Evolutionary conservation across 140 eudicot genomes (phyloP), one percentile per base, ranked within the genome.

Genomic region (Cichorium intybus): DNA sequence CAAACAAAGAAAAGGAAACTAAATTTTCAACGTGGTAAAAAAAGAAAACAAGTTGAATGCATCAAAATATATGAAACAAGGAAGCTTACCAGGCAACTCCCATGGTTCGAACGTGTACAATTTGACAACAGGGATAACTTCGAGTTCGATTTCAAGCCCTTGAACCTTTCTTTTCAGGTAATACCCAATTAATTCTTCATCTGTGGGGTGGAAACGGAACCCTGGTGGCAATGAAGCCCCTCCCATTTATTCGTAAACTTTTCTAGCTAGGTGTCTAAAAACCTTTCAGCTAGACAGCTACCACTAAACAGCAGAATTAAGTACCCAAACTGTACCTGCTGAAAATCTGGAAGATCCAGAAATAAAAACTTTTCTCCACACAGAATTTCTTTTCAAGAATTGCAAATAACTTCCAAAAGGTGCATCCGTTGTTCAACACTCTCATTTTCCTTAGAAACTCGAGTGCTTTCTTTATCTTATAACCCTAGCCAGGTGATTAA

Each of bases 51-150:
- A 0, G 1, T 71, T 48, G 70, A 9, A 17, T 51, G 53, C 62
- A 66, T 52, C 22, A 34, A 31, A 60, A 45, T 3, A 62, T 17
- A 31, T 47, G 33, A 31, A 31, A 35, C 16, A 14, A 0, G 1
- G 18, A 31, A 63, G 51, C 77, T 75, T 77, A 88, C 96, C 96
- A 71, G 96, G 95, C 56, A 88, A 78, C 53, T 88, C 96, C 96
- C 96, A 88, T 26, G 96, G 96, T 83, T 88, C 95, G 80, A 76
- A 85, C 62, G 80, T 88, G 60, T 88, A 88, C 72, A 88, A 76
- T 62, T 88, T 94, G 5, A 88, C 66, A 52, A 77, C 90, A 1
- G 96, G 96, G 67, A 88, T 88, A n/a, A 88, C 94, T 82, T 85
- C 95, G 55, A 88, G 85, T 66, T 88, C 96, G 21, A 88, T 80